phyloP scores from a whole-genome alignment of 2,329 filamentous ascomycete species.

The Sarocladium brachiariae region DNA sequence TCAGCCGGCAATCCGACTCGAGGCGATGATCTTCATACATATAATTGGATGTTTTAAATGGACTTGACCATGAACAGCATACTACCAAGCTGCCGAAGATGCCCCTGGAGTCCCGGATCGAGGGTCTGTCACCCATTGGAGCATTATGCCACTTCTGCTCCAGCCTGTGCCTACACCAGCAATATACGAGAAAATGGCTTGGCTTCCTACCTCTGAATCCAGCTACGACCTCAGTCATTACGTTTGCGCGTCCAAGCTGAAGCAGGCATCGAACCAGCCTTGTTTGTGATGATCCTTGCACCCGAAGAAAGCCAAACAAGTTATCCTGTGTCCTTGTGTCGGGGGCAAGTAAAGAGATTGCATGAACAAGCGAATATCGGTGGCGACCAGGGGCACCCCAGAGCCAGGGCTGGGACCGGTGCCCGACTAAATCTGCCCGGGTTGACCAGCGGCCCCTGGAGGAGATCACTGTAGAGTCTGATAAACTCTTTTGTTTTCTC shows the following conservation, averaged over 20 bases:
- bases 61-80: too few species aligned
- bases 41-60: too few species aligned
- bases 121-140: neutral
- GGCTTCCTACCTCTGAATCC: too few species aligned
- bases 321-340: neutral
- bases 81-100: too few species aligned
- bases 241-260: neutral
- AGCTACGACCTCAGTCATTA: too few species aligned
- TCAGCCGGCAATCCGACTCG: neutral
- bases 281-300: neutral
- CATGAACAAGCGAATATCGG: conserved; percentile 2
- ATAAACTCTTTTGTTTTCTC: conserved; percentile 5
- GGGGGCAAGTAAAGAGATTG: conserved; percentile 2
- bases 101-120: neutral
- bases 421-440: conserved; percentile 4
- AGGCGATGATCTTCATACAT: neutral
- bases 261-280: neutral
- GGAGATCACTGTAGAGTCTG: neutral
- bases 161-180: too few species aligned
- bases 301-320: neutral
- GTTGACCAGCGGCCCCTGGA: neutral
- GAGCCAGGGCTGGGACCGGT: neutral
- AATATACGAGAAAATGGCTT: too few species aligned
- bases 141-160: neutral
- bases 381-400: conserved; percentile 5